Base-by-base conservation (phyloP, 2,329 filamentous ascomycete species). In the Uncinocarpus reesii region DNA sequence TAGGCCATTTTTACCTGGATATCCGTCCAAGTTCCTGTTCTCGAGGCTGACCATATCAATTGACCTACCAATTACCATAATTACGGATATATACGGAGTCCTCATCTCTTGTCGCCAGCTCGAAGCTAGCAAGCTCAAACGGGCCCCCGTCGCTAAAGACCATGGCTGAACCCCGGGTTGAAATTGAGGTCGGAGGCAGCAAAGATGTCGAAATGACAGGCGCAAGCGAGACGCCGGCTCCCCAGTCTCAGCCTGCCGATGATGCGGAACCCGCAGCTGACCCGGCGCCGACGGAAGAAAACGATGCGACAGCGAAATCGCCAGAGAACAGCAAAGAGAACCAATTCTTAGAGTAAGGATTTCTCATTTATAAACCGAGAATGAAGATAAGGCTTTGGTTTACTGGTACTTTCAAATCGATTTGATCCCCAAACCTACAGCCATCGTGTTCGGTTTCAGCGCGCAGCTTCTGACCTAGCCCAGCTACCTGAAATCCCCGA, bases 401-500 rank as follows among this genome's bases (percentile, higher is more conserved):
- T 11, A 23, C 23, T 23, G 18, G 5, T 38, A 8, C 4, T 4
- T 35, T 4, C 16, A 10, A 29, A 29, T 29, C 11, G 26, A 2
- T 2, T 11, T 6, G 7, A 29, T 11, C 26, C 26, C 26, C 11
- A 29, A 29, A 29, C 11, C 26, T 7, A 6, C 7, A 29, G 2
- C 2, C 11, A 29, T n/a, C n/a, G n/a, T n/a, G n/a, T n/a, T 32
- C 11, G 10, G 29, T 32, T 21, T 29, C 16, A 32, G 16, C 10
- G 10, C 5, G 15, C 42, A 24, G 23, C 16, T 29, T 43, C 31
- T 47, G 26, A 46, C 36, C 18, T 5, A 37, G 11, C 15, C 16
- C 26, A 67, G 65, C 23, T 84, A 83, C 57, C 71, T 88, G 18
- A 75, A 72, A 53, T 86, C 81, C 53, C 83, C 84, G 0, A 72